Evolutionary conservation across 305 asterid genomes (phyloP).

Genomic region (Withania somnifera): DNA sequence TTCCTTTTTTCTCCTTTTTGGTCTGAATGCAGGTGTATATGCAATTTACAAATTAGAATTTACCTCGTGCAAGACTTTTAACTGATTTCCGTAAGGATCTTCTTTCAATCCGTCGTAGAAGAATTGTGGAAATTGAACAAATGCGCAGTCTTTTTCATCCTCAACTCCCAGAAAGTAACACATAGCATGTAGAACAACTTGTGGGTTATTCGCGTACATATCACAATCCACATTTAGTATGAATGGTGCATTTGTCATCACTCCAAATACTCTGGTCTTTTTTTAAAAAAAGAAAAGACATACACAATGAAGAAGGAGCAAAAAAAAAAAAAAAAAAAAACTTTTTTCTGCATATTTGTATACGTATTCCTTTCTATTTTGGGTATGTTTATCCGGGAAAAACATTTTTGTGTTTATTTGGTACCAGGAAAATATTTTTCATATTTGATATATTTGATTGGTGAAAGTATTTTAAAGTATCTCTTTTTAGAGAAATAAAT

Average conservation of each 20-base stretch:
- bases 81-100: slow-evolving; percentile 32
- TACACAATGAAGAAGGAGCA: not conserved
- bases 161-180: slow-evolving; percentile 20
- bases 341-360: too few species aligned
- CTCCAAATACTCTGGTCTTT: slow-evolving; percentile 28
- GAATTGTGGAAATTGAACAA: slow-evolving; percentile 25
- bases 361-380: too few species aligned
- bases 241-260: slow-evolving; percentile 32
- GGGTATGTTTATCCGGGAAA: too few species aligned
- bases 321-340: not conserved
- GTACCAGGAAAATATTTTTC: too few species aligned
- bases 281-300: too few species aligned
- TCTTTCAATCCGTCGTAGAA: slow-evolving; percentile 25
- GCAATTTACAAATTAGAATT: not conserved
- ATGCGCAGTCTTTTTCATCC: slow-evolving; percentile 14
- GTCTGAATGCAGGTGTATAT: not conserved
- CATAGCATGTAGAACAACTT: slow-evolving; percentile 23
- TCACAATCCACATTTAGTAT: slow-evolving; percentile 34
- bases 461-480: too few species aligned
- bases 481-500: too few species aligned
- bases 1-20: not conserved
- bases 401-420: too few species aligned
- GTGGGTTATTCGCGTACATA: slow-evolving; percentile 24
- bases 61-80: slow-evolving; percentile 3
- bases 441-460: too few species aligned